Base-by-base conservation (phyloP, 139 green algal species). In the Mychonastes homosphaera region DNA sequence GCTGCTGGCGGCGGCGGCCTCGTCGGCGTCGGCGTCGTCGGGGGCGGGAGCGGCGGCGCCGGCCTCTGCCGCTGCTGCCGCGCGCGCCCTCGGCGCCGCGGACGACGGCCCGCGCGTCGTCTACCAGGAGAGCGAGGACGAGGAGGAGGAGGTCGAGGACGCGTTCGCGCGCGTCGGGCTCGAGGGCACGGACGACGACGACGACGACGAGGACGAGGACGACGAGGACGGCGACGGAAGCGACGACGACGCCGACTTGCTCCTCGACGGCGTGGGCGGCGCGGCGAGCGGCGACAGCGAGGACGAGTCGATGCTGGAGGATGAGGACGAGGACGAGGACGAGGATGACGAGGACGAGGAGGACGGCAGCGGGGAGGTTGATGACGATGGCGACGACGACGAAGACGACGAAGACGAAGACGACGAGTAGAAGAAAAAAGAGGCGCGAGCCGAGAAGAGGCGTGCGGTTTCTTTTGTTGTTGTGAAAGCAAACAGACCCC, bases 1-100 rank as follows among this genome's bases (percentile, higher is more conserved):
- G 58, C 41, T 85, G 33, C 32, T 77, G 7, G 72, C 71, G 12
- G 67, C 71, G 45, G 56, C 53, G 12, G 53, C 41, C 6, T 21
- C n/a, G n/a, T n/a, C n/a, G n/a, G n/a, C n/a, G n/a, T n/a, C n/a
- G n/a, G n/a, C n/a, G n/a, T n/a, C n/a, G n/a, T n/a, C n/a, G n/a
- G n/a, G n/a, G n/a, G n/a, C n/a, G n/a, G n/a, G n/a, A n/a, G n/a
- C n/a, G n/a, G n/a, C n/a, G n/a, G n/a, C n/a, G n/a, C n/a, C n/a
- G n/a, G n/a, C n/a, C n/a, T n/a, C n/a, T n/a, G n/a, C n/a, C n/a
- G n/a, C n/a, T n/a, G n/a, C n/a, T n/a, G n/a, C n/a, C n/a, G n/a
- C n/a, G n/a, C n/a, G n/a, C n/a, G n/a, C n/a, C n/a, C n/a, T n/a
- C n/a, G 33, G 3, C 41, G 29, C 36, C 13, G 38, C 19, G 35